These are phyloP conservation scores for Diaporthe ampelina DNA, from an alignment of 2,329 filamentous ascomycete genomes.

Conservation along the genomic window DNA sequence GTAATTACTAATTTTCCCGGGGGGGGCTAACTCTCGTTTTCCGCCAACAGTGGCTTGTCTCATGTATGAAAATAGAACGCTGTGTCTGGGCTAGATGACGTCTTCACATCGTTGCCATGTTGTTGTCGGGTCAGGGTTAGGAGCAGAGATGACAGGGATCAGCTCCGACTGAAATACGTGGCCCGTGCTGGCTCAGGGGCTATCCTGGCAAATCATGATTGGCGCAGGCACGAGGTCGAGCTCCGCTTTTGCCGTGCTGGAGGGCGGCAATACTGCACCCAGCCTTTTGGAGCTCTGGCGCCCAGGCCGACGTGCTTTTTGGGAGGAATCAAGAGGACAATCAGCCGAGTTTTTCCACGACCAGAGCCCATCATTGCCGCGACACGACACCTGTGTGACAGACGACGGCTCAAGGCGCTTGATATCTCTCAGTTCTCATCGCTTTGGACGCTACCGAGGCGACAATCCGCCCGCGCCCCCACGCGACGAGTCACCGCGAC, in stretches of 20 bases:
- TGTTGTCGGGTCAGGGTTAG: neutral
- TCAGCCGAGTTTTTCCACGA: constrained; percentile 28
- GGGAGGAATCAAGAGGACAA: constrained; percentile 33
- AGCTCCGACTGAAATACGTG: constrained; percentile 7
- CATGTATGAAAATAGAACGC: no score
- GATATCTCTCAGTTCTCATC: neutral
- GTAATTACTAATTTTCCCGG: no score
- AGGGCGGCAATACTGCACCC: constrained; percentile 25
- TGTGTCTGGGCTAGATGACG: neutral
- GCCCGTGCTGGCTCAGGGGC: constrained; percentile 33
- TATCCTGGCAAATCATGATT: constrained; percentile 31
- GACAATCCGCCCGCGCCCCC: neutral
- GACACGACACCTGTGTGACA: constrained; percentile 21
- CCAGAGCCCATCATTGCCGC: constrained; percentile 26
- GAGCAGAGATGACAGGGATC: neutral
- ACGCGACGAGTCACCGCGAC: constrained; percentile 29
- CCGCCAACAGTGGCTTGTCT: no score
- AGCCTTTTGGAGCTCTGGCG: constrained; percentile 24
- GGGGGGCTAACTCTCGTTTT: no score
- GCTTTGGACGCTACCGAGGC: neutral
- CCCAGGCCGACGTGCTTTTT: constrained; percentile 32
- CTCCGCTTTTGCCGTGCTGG: constrained; percentile 33
- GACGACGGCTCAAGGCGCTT: constrained; percentile 22
- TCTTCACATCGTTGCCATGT: neutral
- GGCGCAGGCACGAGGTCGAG: constrained; percentile 15